Percentiles rank a stretch among this genome's conserved stretches.
These are phyloP conservation scores for Cercospora canescens DNA, from an alignment of 2,329 filamentous ascomycete species.

Conservation along the genomic window DNA sequence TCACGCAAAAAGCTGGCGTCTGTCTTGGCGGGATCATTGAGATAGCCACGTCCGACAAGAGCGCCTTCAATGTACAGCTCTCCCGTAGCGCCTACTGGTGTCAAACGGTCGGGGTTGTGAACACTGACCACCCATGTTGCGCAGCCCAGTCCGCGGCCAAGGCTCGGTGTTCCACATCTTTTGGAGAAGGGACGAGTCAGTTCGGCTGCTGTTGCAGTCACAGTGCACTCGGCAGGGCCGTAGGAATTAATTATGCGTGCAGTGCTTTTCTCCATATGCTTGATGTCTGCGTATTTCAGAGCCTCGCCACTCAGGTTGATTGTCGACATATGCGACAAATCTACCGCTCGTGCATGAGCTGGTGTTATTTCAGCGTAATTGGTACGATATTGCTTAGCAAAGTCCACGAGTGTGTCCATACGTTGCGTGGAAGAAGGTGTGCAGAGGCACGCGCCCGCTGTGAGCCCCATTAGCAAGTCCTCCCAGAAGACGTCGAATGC, in stretches of 20 bases:
- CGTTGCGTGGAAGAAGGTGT: neutral
- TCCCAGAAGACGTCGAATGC: conserved; percentile 20
- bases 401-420: neutral
- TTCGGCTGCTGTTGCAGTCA: conserved; percentile 10
- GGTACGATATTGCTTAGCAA: conserved; percentile 2
- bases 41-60: conserved; percentile 47
- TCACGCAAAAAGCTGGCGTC: conserved; percentile 31
- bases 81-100: conserved; percentile 30
- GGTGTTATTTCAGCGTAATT: conserved; percentile 18
- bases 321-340: conserved; percentile 8
- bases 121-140: neutral
- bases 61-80: conserved; percentile 49
- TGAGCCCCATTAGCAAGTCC: conserved; percentile 18
- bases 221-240: conserved; percentile 42
- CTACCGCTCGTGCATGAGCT: conserved; percentile 8
- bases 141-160: neutral
- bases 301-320: conserved; percentile 20
- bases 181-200: neutral
- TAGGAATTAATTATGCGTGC: conserved; percentile 45
- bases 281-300: conserved; percentile 11
- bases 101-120: neutral
- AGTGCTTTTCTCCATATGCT: neutral
- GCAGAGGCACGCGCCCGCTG: conserved; percentile 21
- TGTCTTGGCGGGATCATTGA: conserved; percentile 32
- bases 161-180: neutral